A percentile compares a stretch with the other conserved stretches of the same genome.
Conservation (phyloP, 176 grass and related monocot species). For the Bonia amplexicaulis region DNA sequence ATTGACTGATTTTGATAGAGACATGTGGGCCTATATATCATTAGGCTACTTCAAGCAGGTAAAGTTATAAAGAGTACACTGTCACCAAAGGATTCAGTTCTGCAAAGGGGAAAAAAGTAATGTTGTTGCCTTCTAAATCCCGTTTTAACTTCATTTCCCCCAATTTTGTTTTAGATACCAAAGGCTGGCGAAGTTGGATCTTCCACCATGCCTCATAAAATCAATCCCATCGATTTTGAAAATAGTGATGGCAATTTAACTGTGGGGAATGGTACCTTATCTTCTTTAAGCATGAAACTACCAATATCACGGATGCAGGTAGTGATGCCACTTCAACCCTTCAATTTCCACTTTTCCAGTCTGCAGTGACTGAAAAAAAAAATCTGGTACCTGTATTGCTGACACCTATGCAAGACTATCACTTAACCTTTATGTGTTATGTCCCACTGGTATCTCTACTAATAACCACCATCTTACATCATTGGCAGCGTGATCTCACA, state of each 20-base stretch:
- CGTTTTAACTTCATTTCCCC: neutral
- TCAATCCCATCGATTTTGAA: slow-evolving; percentile 99
- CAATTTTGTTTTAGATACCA: slow-evolving; percentile 52
- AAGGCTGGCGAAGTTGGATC: slow-evolving; percentile 95
- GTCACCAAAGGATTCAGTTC: neutral
- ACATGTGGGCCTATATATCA: slow-evolving; percentile 95
- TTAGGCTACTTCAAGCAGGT: slow-evolving; percentile 97
- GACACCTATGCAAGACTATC: neutral
- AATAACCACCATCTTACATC: slow-evolving; percentile 3
- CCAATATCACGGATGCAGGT: slow-evolving; percentile 95
- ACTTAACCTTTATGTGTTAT: neutral
- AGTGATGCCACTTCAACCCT: neutral
- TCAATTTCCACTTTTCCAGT: neutral
- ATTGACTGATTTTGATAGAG: slow-evolving; percentile 81
- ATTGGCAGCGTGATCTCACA: slow-evolving; percentile 82
- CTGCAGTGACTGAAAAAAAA: neutral
- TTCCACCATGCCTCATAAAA: slow-evolving; percentile 99
- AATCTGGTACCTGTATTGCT: neutral
- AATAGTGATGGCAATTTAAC: slow-evolving; percentile 91
- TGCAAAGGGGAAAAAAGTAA: neutral
- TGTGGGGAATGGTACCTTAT: slow-evolving; percentile 56
- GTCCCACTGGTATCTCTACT: slow-evolving; percentile 2
- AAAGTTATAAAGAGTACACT: neutral
- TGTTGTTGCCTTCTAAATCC: neutral
- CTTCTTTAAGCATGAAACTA: slow-evolving; percentile 81